Evolutionary conservation across 148 eudicot species (phyloP).

Genomic region (Bassia scoparia): DNA sequence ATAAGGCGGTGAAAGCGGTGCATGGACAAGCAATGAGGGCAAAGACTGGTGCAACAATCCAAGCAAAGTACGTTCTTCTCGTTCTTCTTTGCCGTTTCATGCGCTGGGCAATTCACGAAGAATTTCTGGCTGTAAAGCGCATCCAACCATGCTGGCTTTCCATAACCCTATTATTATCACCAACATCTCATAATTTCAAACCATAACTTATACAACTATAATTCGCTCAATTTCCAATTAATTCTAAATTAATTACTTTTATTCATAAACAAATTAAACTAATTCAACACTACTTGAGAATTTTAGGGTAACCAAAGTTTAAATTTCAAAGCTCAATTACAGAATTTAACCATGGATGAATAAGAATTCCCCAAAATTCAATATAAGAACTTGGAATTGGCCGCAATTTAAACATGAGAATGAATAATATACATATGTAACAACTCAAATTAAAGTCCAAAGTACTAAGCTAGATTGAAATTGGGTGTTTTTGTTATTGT

Average conservation of each 20-base stretch:
- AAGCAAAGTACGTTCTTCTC: conserved; percentile 89
- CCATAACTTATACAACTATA: too few relatives aligned
- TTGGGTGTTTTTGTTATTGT: not conserved
- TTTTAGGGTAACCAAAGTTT: too few relatives aligned
- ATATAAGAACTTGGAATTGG: not conserved
- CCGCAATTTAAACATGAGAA: not conserved
- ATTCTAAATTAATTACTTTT: too few relatives aligned
- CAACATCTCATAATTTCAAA: too few relatives aligned
- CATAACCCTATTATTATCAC: conserved; percentile 64
- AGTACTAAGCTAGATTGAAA: too few relatives aligned
- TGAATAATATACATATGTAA: not conserved
- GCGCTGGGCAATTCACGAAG: conserved; percentile 63
- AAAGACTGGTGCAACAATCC: conserved; percentile 86
- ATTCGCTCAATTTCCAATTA: too few relatives aligned
- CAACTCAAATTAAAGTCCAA: too few relatives aligned
- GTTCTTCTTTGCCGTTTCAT: conserved; percentile 82
- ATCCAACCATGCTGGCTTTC: conserved; percentile 93
- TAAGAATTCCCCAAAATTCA: not conserved
- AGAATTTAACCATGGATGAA: not conserved
- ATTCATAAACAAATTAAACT: too few relatives aligned
- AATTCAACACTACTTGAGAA: too few relatives aligned
- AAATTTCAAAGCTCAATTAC: not conserved
- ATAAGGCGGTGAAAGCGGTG: conserved; percentile 82
- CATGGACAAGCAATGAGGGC: conserved; percentile 80
- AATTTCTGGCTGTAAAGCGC: conserved; percentile 74